These are phyloP conservation scores for Geotrichum europaeum DNA, from an alignment of 1,139 yeast genomes.

Conservation along the genomic window DNA sequence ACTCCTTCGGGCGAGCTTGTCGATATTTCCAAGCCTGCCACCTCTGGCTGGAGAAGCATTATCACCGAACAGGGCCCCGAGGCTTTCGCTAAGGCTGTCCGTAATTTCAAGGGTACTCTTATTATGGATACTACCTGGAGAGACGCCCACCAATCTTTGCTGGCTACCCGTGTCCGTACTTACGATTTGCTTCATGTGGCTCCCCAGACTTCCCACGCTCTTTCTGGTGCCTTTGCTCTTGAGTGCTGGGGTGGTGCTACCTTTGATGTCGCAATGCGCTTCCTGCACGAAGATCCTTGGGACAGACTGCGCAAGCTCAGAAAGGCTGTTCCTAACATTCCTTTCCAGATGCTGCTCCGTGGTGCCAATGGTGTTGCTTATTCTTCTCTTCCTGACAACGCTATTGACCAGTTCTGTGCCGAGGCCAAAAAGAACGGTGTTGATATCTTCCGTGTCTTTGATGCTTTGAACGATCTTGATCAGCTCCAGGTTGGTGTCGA, in stretches of 20 bases:
- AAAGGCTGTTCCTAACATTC: constrained; percentile 90
- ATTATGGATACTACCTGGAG: constrained; percentile 99
- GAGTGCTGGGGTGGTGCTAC: constrained; percentile 99
- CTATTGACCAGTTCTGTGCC: constrained; percentile 90
- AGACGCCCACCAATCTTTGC: constrained; percentile 98
- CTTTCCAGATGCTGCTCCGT: constrained; percentile 97
- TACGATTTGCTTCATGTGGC: constrained; percentile 88
- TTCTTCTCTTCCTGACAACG: constrained; percentile 95
- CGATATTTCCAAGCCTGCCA: constrained; percentile 52
- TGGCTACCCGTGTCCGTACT: constrained; percentile 96
- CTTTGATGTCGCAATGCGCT: constrained; percentile 96
- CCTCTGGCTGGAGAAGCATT: constrained; percentile 88
- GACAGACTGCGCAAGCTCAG: constrained; percentile 84
- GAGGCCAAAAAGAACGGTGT: constrained; percentile 96
- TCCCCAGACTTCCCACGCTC: constrained; percentile 85
- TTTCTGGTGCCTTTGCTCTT: constrained; percentile 84
- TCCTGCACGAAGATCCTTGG: constrained; percentile 99
- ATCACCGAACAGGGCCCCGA: constrained; percentile 81
- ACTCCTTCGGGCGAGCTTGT: constrained; percentile 54
- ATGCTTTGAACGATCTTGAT: constrained; percentile 92
- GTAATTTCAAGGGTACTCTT: constrained; percentile 77
- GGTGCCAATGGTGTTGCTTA: constrained; percentile 99
- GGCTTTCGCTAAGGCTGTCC: constrained; percentile 79
- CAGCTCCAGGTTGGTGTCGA: constrained; percentile 96
- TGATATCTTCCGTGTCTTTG: constrained; percentile 95